Conservation (phyloP, 1,139 yeast genomes). For the Taphrina deformans region DNA sequence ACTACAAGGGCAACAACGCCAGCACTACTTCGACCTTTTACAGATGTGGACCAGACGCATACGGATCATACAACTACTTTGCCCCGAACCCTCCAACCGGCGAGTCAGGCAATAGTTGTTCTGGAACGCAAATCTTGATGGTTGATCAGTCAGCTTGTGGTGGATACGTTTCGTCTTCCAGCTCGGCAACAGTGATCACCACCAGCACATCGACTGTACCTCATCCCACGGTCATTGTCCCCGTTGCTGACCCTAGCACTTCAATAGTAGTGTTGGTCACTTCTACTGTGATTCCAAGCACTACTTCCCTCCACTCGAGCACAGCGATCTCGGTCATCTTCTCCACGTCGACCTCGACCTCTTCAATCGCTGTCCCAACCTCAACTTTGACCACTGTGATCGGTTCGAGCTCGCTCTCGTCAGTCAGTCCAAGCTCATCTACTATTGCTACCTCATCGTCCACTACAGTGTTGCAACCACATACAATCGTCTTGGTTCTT, state of each 20-base stretch:
- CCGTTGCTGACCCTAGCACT: not conserved
- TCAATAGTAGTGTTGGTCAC: not conserved
- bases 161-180: not conserved
- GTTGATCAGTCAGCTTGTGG: conserved; percentile 5
- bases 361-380: not conserved
- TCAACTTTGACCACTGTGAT: not conserved
- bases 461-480: not conserved
- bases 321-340: no score
- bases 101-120: not conserved
- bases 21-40: not conserved
- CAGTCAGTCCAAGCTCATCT: not conserved
- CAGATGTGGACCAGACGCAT: conserved; percentile 11
- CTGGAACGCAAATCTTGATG: not conserved
- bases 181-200: not conserved
- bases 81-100: conserved; percentile 9
- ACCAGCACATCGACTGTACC: not conserved
- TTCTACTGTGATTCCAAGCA: not conserved
- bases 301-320: no score
- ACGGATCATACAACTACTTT: conserved; percentile 10
- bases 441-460: not conserved
- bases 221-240: not conserved
- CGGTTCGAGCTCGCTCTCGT: not conserved
- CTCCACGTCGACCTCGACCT: not conserved
- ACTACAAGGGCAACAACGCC: conserved; percentile 11
- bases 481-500: not conserved